These are phyloP conservation scores for Penicillium sp. DNA, from an alignment of 2,329 filamentous ascomycete genomes.

Conservation along the genomic window DNA sequence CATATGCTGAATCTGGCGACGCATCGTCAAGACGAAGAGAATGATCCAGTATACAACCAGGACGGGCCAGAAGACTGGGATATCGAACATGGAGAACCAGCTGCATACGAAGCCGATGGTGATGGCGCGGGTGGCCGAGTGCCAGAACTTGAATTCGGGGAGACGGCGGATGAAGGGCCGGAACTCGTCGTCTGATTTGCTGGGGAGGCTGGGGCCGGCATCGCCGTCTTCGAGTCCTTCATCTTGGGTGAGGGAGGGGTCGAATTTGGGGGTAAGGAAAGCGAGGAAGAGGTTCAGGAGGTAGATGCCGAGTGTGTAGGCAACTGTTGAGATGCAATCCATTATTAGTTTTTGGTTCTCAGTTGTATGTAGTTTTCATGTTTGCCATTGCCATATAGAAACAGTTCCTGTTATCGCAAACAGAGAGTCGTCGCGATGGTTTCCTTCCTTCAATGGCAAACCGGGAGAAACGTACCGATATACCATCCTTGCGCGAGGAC, in stretches of 20 bases:
- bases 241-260: conserved; percentile 92
- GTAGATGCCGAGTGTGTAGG: conserved; percentile 97
- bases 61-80: conserved; percentile 98
- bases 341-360: not conserved
- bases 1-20: conserved; percentile 99
- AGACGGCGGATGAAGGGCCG: conserved; percentile 93
- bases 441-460: not conserved
- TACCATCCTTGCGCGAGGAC: conserved; percentile 96
- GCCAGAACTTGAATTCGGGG: conserved; percentile 99
- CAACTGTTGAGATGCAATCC: conserved; percentile 59
- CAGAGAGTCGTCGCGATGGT: not conserved
- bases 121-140: conserved; percentile 87
- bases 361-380: conserved; percentile 6
- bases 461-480: conserved; percentile 66
- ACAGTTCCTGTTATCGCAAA: not conserved
- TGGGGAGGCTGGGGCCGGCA: conserved; percentile 69
- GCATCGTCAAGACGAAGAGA: conserved; percentile 93
- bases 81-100: conserved; percentile 92
- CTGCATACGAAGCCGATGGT: conserved; percentile 80
- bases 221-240: conserved; percentile 95
- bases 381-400: not conserved
- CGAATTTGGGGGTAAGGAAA: conserved; percentile 97
- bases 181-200: conserved; percentile 97
- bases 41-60: conserved; percentile 99
- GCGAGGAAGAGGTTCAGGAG: conserved; percentile 98